Conservation (phyloP, 2,329 filamentous ascomycete genomes). For the Pestalotiopsis sp. region DNA sequence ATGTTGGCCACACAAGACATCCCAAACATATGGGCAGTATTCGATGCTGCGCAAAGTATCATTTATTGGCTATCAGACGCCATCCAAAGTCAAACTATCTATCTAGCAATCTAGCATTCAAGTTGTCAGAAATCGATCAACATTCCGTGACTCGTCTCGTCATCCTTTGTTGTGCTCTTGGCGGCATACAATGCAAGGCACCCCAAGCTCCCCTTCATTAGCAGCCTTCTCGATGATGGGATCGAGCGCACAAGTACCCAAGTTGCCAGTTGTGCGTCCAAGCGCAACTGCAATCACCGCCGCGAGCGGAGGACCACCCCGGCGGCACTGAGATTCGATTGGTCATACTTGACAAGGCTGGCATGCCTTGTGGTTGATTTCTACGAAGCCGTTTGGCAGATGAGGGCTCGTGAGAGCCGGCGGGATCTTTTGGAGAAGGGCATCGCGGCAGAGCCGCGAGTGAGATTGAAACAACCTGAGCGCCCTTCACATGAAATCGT, state of each 20-base stretch:
- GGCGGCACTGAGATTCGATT: background rate
- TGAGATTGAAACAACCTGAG: slow-evolving; percentile 17
- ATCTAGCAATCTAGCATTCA: background rate
- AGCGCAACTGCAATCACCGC: background rate
- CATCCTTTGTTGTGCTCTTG: background rate
- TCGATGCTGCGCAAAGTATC: background rate
- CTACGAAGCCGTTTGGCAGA: slow-evolving; percentile 1
- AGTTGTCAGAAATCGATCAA: slow-evolving; percentile 4
- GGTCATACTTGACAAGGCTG: slow-evolving; percentile 4
- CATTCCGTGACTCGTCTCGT: background rate
- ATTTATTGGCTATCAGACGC: background rate
- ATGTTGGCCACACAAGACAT: background rate
- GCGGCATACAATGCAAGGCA: background rate
- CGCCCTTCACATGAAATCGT: slow-evolving; percentile 71
- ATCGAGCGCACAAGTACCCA: background rate
- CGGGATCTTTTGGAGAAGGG: slow-evolving; percentile 2
- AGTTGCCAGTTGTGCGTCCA: background rate
- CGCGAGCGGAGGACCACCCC: background rate
- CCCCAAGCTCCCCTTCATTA: background rate
- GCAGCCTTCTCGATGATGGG: background rate
- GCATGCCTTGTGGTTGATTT: slow-evolving; percentile 6
- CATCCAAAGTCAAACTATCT: slow-evolving; percentile 4
- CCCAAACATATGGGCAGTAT: background rate
- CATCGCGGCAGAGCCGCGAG: slow-evolving; percentile 16
- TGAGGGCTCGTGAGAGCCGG: slow-evolving; percentile 6